Base-by-base conservation (phyloP, 805 yeast genomes). In the Torulaspora gathmanii region DNA sequence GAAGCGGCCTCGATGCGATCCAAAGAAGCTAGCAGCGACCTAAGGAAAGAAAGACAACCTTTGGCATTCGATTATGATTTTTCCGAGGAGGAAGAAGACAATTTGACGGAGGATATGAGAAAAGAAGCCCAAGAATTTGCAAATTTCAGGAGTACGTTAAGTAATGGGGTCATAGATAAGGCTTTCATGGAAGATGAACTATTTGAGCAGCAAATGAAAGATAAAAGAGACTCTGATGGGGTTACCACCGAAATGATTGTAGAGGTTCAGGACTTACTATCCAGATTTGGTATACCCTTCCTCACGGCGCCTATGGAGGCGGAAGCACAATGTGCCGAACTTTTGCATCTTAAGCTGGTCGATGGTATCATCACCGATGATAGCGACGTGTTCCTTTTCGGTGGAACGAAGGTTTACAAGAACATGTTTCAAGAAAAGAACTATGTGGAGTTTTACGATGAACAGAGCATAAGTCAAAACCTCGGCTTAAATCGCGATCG, bases 271-370 rank as follows among this genome's bases (percentile, higher is more conserved):
- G 96, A 89, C 51, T 70, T 93, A 33, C 70, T 93, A 7, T 77
- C 84, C 23, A 67, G 91, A 43, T 93, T 93, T 71, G 99, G 99
- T 1, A 85, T 93, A 4, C 99, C 99, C 0, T 93, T 79, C 54
- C 76, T 93, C 8, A 86, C 95, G 0, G 97, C 99, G 0, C 99
- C 99, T 1, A 88, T 88, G 90, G 99, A 93, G 66, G 99, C 99
- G 1, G 99, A 93, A 68, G 98, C 99, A 0, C 99, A 93, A 59
- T 93, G 99, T 68, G 96, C 96, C 0, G 86, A 83, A 52, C 67
- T 93, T 5, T 64, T 79, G 31, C 59, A 65, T n/a, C 63, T 89
- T 17, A 78, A 76, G 0, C 69, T 93, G 15, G 96, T 91, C 3
- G 98, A 93, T 64, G 99, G 99, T 0, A 83, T 93, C 5, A 82